Evolutionary conservation across 306 rosid species (phyloP).

Genomic region (Dryas octopetala): DNA sequence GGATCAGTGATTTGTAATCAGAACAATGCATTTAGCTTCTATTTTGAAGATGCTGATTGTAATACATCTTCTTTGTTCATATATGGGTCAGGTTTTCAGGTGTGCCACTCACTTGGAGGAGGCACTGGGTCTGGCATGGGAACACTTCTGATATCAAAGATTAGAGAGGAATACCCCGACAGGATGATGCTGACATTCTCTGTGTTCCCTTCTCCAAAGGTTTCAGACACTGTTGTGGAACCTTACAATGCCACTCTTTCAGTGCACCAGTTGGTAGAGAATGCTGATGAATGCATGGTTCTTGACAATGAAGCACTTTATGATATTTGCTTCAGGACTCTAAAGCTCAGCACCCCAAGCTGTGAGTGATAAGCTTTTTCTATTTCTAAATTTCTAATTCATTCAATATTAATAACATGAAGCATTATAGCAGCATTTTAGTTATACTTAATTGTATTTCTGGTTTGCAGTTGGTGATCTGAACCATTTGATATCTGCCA

Average conservation of each 20-base stretch:
- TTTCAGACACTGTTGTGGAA: conserved; percentile 96
- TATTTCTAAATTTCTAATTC: background rate
- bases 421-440: background rate
- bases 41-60: conserved; percentile 6
- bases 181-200: conserved; percentile 96
- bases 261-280: conserved; percentile 90
- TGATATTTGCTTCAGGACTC: conserved; percentile 92
- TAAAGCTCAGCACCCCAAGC: conserved; percentile 96
- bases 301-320: conserved; percentile 94
- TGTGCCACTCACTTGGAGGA: conserved; percentile 95
- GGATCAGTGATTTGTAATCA: background rate
- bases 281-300: conserved; percentile 96
- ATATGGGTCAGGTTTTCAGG: conserved; percentile 74
- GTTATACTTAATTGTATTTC: background rate
- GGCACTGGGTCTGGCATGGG: conserved; percentile 98
- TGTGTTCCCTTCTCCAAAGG: conserved; percentile 94
- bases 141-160: conserved; percentile 82
- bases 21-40: background rate
- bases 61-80: background rate
- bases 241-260: conserved; percentile 94
- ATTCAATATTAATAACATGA: background rate
- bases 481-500: conserved; percentile 90
- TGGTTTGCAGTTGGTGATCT: conserved; percentile 75
- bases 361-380: conserved; percentile 43
- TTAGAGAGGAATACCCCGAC: conserved; percentile 91